Evolutionary conservation across 306 rosid species (phyloP).

Genomic region (Albizia julibrissin): DNA sequence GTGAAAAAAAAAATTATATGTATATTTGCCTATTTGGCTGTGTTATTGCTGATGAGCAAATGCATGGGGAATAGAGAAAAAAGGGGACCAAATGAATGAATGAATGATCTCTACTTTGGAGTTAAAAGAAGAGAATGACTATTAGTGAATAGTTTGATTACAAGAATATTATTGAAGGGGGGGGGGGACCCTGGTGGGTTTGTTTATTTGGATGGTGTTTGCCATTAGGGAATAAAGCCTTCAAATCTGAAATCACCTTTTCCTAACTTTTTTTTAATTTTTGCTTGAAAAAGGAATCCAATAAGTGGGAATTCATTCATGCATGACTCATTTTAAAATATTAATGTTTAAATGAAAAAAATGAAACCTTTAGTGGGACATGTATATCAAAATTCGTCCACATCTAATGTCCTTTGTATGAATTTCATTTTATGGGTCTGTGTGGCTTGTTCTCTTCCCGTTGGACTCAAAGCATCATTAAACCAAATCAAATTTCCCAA

Average conservation of each 20-base stretch:
- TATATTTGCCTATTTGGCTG: slow-evolving; percentile 35
- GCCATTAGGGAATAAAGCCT: slow-evolving; percentile 73
- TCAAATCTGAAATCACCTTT: slow-evolving; percentile 44
- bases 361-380: slow-evolving; percentile 53
- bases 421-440: slow-evolving; percentile 35
- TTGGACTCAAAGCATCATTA: slow-evolving; percentile 27
- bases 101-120: slow-evolving; percentile 30
- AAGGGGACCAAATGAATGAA: slow-evolving; percentile 30
- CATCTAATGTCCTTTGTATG: slow-evolving; percentile 35
- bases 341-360: slow-evolving; percentile 36
- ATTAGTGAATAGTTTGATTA: slow-evolving; percentile 39
- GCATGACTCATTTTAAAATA: slow-evolving; percentile 39
- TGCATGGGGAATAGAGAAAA: slow-evolving; percentile 94
- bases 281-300: slow-evolving; percentile 56
- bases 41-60: slow-evolving; percentile 31
- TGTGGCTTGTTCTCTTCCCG: slow-evolving; percentile 42
- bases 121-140: slow-evolving; percentile 41
- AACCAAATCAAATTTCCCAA: slow-evolving; percentile 35
- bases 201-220: slow-evolving; percentile 66
- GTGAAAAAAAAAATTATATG: slow-evolving; percentile 10
- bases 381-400: slow-evolving; percentile 34
- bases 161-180: slow-evolving; percentile 50
- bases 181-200: slow-evolving; percentile 58
- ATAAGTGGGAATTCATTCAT: slow-evolving; percentile 37
- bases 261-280: slow-evolving; percentile 26